Conservation (phyloP, 1,139 yeast species). For the Martiniozyma asiatica region DNA sequence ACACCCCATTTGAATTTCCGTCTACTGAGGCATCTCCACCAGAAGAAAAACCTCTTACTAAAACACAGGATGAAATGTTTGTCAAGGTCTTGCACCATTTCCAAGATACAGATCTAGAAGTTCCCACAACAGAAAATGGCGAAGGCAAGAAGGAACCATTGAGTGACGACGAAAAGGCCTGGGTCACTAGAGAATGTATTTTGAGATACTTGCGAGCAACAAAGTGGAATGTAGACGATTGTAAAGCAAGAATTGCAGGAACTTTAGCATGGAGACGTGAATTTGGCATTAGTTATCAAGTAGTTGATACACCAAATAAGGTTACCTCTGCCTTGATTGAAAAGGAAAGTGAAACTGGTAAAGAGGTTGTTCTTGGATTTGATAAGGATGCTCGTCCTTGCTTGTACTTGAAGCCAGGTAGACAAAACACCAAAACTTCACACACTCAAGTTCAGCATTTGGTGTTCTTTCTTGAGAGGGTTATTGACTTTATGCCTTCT, state of each 20-base stretch:
- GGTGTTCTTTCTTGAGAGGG: constrained; percentile 83
- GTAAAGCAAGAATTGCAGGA: constrained; percentile 60
- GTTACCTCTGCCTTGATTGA: constrained; percentile 50
- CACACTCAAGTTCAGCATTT: constrained; percentile 85
- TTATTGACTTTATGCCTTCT: constrained; percentile 86
- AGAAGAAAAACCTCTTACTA: constrained; percentile 32
- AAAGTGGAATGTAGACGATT: constrained; percentile 67
- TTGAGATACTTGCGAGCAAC: constrained; percentile 82
- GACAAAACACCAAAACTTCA: constrained; percentile 83
- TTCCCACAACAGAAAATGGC: constrained; percentile 31
- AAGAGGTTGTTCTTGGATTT: constrained; percentile 77
- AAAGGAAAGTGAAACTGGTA: constrained; percentile 75
- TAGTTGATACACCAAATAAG: constrained; percentile 23
- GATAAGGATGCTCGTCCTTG: constrained; percentile 88
- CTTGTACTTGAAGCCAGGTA: constrained; percentile 77
- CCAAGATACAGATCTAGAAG: constrained; percentile 23
- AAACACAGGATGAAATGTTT: constrained; percentile 49
- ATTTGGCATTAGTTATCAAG: constrained; percentile 48
- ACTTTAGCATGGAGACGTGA: constrained; percentile 88
- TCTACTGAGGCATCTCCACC: constrained; percentile 42
- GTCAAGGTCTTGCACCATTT: constrained; percentile 47
- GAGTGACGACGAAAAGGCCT: constrained; percentile 58
- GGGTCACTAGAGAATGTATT: constrained; percentile 86
- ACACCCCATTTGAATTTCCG: constrained; percentile 41
- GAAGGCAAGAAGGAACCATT: constrained; percentile 25